Conservation (phyloP, 164 flowering plant genomes). For the Magnolia sinica region DNA sequence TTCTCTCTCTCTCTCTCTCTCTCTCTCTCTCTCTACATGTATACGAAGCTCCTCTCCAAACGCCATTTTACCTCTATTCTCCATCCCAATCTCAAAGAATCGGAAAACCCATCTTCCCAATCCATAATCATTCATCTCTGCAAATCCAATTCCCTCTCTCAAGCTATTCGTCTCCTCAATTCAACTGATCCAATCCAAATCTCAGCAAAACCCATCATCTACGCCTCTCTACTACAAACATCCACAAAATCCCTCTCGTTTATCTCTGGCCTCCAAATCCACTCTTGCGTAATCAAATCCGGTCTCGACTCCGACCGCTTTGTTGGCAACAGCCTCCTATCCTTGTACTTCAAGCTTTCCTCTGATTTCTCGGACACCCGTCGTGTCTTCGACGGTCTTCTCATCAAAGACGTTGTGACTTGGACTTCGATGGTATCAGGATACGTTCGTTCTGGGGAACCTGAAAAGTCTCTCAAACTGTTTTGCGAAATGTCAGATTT, state of each 20-base stretch:
- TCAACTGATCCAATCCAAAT: constrained; percentile 18
- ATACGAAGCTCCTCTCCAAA: constrained; percentile 9
- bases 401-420: constrained; percentile 14
- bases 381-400: constrained; percentile 9
- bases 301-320: constrained; percentile 64
- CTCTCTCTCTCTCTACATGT: no score
- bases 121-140: constrained; percentile 46
- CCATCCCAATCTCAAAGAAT: constrained; percentile 9
- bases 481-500: constrained; percentile 51
- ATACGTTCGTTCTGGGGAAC: constrained; percentile 6
- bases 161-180: constrained; percentile 50
- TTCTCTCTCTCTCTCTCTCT: no score
- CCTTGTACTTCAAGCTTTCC: constrained; percentile 61
- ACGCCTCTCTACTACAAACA: constrained; percentile 72
- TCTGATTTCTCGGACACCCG: constrained; percentile 21
- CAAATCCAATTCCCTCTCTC: constrained; percentile 35
- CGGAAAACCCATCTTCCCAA: constrained; percentile 12
- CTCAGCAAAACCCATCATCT: constrained; percentile 44
- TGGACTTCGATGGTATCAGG: constrained; percentile 21
- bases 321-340: constrained; percentile 70
- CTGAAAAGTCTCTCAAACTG: constrained; percentile 14
- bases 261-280: constrained; percentile 56
- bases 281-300: constrained; percentile 60
- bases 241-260: constrained; percentile 43
- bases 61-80: constrained; percentile 31